Base-by-base conservation (phyloP, 768 basidiomycete species). In the Rhizopogon rudus region DNA sequence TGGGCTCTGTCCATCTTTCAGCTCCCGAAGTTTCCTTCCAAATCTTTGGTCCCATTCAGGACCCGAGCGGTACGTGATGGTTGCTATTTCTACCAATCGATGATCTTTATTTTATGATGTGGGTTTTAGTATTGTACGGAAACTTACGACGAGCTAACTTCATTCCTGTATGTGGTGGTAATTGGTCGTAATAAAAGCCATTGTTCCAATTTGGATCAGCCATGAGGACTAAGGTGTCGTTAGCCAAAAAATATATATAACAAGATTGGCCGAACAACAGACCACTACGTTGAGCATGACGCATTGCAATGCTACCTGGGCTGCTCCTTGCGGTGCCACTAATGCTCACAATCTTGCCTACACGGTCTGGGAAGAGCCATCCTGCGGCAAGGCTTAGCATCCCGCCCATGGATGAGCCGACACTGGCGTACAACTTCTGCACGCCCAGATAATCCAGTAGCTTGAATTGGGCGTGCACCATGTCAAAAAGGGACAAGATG, bases 21-120 rank as follows among this genome's bases (percentile, higher is more conserved):
- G 75, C 1, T 75, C 60, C 25, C 81, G 79, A 41, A 92, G 53
- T 62, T 87, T 82, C 44, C 96, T 86, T 0, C 91, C 94, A 66
- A 99, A 99, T n/a, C 97, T 88, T 60, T 88, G 80, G 72, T 99
- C 97, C 97, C 97, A 99, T 71, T 99, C 97, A 6, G 97, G 97
- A 1, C 97, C 97, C 12, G 97, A 98, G 39, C 97, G 87, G 70
- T 99, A 99, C 0, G 97, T 98, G 65, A 99, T 97, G 3, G 97
- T 99, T 10, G 97, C 97, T 60, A 99, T 98, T 75, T 99, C 95
- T 98, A 67, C 10, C 53, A 31, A 44, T 2, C 45, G 12, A 53
- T 29, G 45, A 51, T 52, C 44, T 17, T 44, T 55, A 5, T 45
- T 31, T 14, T 28, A 44, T 44, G 63, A 35, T 28, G n/a, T 22